Percentiles rank a stretch among this genome's conserved stretches.
phyloP scores from a whole-genome alignment of 2,329 filamentous ascomycete genomes.

The Penicillium sp. region DNA sequence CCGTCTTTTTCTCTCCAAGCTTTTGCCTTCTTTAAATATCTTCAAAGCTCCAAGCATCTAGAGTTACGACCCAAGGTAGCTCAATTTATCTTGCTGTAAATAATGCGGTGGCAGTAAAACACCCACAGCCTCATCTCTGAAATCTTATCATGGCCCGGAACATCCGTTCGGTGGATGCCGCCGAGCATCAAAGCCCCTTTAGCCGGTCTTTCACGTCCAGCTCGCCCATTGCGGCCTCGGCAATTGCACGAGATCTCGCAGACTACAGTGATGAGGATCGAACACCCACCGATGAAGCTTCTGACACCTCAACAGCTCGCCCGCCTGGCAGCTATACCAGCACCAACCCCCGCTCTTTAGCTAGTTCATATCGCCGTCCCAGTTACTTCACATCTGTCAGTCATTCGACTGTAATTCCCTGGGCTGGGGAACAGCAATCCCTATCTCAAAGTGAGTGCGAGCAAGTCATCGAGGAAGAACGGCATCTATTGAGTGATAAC shows the following conservation, averaged over 20 bases:
- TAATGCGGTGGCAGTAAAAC: slow-evolving; percentile 1
- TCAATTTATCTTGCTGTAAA: slow-evolving; percentile 3
- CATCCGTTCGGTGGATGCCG: slow-evolving; percentile 28
- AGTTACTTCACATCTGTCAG: slow-evolving; percentile 72
- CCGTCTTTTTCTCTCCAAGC: slow-evolving; percentile 2
- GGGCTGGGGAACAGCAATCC: slow-evolving; percentile 43
- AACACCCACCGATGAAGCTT: slow-evolving; percentile 41
- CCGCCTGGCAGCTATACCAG: slow-evolving; percentile 40
- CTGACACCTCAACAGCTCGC: slow-evolving; percentile 44
- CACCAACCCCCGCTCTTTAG: slow-evolving; percentile 51
- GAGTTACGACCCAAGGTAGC: not conserved
- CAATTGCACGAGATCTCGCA: slow-evolving; percentile 66
- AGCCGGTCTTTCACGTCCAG: slow-evolving; percentile 54
- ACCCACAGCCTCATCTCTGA: slow-evolving; percentile 2
- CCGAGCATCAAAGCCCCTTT: slow-evolving; percentile 31
- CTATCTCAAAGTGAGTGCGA: slow-evolving; percentile 55
- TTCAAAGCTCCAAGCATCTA: not conserved
- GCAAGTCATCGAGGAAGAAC: slow-evolving; percentile 56
- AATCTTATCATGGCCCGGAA: slow-evolving; percentile 30
- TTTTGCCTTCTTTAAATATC: not conserved
- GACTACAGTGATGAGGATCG: slow-evolving; percentile 61
- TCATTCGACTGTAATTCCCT: slow-evolving; percentile 66
- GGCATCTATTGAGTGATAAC: slow-evolving; percentile 60
- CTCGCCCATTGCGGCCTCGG: slow-evolving; percentile 66
- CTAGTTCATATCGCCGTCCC: slow-evolving; percentile 71